Conservation (phyloP, 2,329 filamentous ascomycete genomes). For the Neofusicoccum kwambonambiense region DNA sequence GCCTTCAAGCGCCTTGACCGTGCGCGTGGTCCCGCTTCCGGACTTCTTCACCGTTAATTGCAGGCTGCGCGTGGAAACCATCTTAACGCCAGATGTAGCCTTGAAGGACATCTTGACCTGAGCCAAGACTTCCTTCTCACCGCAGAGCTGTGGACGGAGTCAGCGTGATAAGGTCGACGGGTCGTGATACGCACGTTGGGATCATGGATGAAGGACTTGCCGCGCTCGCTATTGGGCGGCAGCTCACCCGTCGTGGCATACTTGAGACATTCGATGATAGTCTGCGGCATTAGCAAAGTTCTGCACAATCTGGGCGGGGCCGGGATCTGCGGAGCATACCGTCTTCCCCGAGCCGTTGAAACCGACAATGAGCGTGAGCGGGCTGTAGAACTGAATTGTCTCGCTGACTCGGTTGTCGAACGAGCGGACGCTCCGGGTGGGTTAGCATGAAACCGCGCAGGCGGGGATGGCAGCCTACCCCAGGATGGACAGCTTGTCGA, state of each 20-base stretch:
- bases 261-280: slow-evolving; percentile 97
- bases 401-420: slow-evolving; percentile 76
- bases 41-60: slow-evolving; percentile 86
- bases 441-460: not conserved
- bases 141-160: slow-evolving; percentile 58
- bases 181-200: slow-evolving; percentile 64
- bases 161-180: not conserved
- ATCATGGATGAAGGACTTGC: slow-evolving; percentile 93
- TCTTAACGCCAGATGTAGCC: slow-evolving; percentile 71
- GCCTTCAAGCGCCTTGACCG: slow-evolving; percentile 82
- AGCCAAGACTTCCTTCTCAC: slow-evolving; percentile 84
- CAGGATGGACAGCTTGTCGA: slow-evolving; percentile 84
- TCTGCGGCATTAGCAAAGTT: slow-evolving; percentile 46
- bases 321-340: slow-evolving; percentile 34
- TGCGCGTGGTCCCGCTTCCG: slow-evolving; percentile 46
- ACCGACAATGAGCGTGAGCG: slow-evolving; percentile 92
- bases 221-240: slow-evolving; percentile 82
- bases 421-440: slow-evolving; percentile 62
- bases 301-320: not conserved
- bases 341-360: slow-evolving; percentile 98
- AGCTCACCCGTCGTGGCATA: slow-evolving; percentile 95
- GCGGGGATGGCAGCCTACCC: slow-evolving; percentile 51
- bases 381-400: slow-evolving; percentile 83
- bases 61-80: slow-evolving; percentile 80
- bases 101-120: slow-evolving; percentile 89